Conservation (phyloP, 768 basidiomycete genomes). For the Boletus pseudo-olivaceus region DNA sequence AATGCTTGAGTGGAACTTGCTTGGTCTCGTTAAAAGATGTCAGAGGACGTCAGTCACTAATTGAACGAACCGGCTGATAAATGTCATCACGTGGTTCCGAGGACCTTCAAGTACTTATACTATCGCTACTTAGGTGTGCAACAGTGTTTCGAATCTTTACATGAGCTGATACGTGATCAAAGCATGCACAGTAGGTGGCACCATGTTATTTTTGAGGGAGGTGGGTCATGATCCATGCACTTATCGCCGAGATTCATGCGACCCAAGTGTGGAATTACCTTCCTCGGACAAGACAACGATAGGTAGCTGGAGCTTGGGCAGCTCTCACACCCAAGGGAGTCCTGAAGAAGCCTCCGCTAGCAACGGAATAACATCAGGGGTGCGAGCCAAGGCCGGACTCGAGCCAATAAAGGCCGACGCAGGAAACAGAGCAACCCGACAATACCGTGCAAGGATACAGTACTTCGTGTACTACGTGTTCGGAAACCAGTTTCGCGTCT, state of each 20-base stretch:
- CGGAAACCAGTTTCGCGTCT: neutral
- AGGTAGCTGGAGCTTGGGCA: neutral
- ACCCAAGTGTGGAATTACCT: no score
- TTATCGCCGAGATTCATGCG: neutral
- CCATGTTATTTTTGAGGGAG: neutral
- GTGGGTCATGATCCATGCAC: neutral
- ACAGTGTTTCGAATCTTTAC: neutral
- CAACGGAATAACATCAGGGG: neutral
- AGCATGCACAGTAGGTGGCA: neutral
- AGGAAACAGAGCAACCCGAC: neutral
- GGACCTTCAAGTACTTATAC: no score
- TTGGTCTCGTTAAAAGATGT: neutral
- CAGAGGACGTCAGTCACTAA: neutral
- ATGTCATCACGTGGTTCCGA: neutral
- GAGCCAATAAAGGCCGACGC: neutral
- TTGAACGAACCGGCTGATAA: no score
- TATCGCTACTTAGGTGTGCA: neutral
- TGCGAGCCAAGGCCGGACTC: neutral
- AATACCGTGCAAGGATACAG: neutral
- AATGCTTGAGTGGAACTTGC: neutral
- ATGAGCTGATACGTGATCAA: neutral
- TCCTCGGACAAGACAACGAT: neutral
- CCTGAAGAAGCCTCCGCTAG: no score
- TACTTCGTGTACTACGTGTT: neutral
- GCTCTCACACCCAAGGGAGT: neutral